These are phyloP conservation scores for Pyricularia sp. DNA, from an alignment of 2,329 filamentous ascomycete species.

Conservation along the genomic window DNA sequence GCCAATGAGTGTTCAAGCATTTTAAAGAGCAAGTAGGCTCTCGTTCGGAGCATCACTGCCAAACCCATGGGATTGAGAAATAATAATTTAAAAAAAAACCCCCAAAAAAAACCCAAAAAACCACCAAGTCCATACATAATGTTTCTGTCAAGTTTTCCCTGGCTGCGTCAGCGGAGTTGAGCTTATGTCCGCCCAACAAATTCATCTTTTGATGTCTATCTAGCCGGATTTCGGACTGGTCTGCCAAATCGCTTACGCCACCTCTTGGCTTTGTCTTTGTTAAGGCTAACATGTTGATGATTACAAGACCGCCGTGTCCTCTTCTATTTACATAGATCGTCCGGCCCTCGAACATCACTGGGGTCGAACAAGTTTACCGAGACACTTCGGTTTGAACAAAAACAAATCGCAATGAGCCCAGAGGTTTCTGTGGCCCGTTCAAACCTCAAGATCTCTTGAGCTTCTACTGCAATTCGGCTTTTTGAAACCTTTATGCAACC, in stretches of 20 bases:
- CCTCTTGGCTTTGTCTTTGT: neutral
- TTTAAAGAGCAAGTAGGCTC: neutral
- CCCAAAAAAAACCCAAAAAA: no score
- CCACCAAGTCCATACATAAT: neutral
- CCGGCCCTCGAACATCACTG: neutral
- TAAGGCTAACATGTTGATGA: neutral
- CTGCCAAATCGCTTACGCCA: neutral
- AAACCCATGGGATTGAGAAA: neutral
- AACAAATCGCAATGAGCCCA: neutral
- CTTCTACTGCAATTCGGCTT: neutral
- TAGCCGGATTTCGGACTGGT: neutral
- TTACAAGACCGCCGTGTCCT: neutral
- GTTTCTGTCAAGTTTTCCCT: neutral
- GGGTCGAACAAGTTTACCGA: neutral
- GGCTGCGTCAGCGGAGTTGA: neutral
- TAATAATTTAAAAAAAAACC: no score
- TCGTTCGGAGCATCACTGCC: neutral
- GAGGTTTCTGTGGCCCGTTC: neutral
- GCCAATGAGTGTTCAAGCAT: neutral
- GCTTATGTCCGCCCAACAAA: neutral
- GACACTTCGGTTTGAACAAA: neutral
- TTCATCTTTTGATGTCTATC: neutral
- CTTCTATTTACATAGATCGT: neutral
- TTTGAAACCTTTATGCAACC: neutral
- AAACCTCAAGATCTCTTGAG: constrained; percentile 1